A percentile compares a stretch with the other conserved stretches of the same genome.
These are phyloP conservation scores for Blastocystis sp. DNA, from an alignment of 352 stramenopile genomes.

Conservation along the genomic window DNA sequence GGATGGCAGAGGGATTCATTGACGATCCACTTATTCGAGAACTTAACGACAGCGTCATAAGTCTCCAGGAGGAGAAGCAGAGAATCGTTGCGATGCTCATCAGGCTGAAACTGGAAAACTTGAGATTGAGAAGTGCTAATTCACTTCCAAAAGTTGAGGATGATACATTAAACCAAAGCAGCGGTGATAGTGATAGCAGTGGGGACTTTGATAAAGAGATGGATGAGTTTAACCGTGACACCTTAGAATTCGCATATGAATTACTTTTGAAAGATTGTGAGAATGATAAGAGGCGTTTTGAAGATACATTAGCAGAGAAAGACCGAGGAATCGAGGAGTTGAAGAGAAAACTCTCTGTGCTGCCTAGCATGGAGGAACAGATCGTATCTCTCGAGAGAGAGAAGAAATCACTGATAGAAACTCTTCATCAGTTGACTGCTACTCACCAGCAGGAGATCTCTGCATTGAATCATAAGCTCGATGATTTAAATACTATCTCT, in stretches of 20 bases:
- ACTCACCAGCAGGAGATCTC: neutral
- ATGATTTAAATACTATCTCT: neutral
- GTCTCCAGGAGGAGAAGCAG: no score
- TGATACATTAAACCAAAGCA: no score
- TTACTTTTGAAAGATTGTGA: no score
- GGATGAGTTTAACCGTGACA: no score
- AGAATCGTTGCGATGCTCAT: no score
- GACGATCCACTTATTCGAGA: conserved; percentile 25
- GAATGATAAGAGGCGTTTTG: no score
- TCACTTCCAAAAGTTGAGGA: no score
- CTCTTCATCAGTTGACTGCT: neutral
- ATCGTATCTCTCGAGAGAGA: neutral
- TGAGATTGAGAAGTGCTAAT: no score
- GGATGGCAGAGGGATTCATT: conserved; percentile 37
- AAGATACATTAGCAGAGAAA: neutral
- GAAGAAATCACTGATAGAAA: neutral
- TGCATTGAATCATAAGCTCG: neutral
- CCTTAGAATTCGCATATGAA: no score
- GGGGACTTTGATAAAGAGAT: no score
- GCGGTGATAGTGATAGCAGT: no score
- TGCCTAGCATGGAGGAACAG: neutral
- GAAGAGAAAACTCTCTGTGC: neutral
- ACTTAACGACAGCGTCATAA: neutral
- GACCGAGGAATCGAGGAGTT: conserved; percentile 8
- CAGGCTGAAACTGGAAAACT: no score